Evolutionary conservation across 192 early-diverging fungal genomes (phyloP).

Genomic region (Podila minutissima): DNA sequence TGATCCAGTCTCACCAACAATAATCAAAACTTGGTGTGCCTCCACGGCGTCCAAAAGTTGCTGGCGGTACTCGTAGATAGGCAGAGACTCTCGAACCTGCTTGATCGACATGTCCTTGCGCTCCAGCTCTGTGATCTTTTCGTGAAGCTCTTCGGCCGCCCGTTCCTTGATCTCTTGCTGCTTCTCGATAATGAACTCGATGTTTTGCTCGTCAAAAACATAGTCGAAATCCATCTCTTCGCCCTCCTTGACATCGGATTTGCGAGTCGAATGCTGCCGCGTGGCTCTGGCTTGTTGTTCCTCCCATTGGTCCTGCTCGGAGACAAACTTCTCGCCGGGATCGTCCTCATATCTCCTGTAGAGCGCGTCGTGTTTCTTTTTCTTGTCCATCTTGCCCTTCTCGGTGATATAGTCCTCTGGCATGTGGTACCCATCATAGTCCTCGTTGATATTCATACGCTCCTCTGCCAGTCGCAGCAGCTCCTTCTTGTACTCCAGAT

Average conservation of each 20-base stretch:
- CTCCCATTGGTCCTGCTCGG: conserved; percentile 97
- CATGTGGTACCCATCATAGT: conserved; percentile 87
- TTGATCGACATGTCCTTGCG: conserved; percentile 75
- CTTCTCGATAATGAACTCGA: conserved; percentile 90
- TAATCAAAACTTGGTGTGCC: conserved; percentile 87
- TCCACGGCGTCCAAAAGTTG: conserved; percentile 86
- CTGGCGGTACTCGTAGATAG: conserved; percentile 91
- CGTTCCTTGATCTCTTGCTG: conserved; percentile 61
- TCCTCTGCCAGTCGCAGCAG: conserved; percentile 87
- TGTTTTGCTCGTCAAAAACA: conserved; percentile 91
- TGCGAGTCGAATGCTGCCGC: conserved; percentile 61
- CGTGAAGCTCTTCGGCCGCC: conserved; percentile 60
- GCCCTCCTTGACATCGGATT: conserved; percentile 55
- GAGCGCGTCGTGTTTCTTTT: conserved; percentile 89
- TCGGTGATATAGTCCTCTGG: conserved; percentile 97
- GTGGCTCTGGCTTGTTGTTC: conserved; percentile 79
- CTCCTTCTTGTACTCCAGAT: conserved; percentile 87
- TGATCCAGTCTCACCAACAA: conserved; percentile 97
- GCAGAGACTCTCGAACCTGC: conserved; percentile 86
- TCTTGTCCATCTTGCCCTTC: conserved; percentile 97
- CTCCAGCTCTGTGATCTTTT: conserved; percentile 71
- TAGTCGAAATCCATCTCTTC: conserved; percentile 87
- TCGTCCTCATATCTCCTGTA: conserved; percentile 92
- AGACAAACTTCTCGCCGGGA: conserved; percentile 69
- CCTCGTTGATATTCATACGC: conserved; percentile 79